Evolutionary conservation across 495 filamentous ascomycete genomes (phyloP).

Genomic region (Aeminium ludgeri): DNA sequence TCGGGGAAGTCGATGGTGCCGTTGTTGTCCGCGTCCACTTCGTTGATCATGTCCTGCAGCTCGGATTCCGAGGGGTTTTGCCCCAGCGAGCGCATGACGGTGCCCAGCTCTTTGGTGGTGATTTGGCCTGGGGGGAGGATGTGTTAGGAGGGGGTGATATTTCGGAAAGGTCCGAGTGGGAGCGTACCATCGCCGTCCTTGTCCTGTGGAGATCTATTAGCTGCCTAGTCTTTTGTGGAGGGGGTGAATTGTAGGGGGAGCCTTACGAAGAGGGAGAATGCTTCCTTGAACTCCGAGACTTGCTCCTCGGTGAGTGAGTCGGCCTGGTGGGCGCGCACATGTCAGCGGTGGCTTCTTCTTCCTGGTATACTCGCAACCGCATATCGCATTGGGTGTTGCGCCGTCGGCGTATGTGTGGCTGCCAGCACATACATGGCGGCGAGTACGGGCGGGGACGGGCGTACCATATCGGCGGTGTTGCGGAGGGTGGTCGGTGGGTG

Average conservation of each 20-base stretch:
- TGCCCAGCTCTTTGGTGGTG: constrained; percentile 97
- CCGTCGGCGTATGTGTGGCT: no score
- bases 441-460: not conserved
- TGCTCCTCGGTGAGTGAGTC: constrained; percentile 82
- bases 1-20: constrained; percentile 99
- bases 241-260: not conserved
- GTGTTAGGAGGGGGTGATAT: not conserved
- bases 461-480: constrained; percentile 3
- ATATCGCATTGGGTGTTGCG: no score
- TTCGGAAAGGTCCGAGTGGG: not conserved
- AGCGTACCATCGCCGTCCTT: constrained; percentile 99
- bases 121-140: constrained; percentile 59
- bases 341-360: not conserved
- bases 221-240: not conserved
- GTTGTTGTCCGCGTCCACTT: constrained; percentile 98
- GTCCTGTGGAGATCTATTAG: constrained; percentile 44
- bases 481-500: not conserved
- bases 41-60: constrained; percentile 99
- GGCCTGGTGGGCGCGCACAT: constrained; percentile 18
- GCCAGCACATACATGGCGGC: no score
- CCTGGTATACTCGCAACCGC: not conserved
- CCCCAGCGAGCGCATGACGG: constrained; percentile 98
- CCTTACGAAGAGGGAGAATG: constrained; percentile 99
- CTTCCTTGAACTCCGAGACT: constrained; percentile 99
- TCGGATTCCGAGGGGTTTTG: constrained; percentile 99